These are phyloP conservation scores for Plasmodium coatneyi DNA, from an alignment of 169 alveolate genomes.

Conservation along the genomic window DNA sequence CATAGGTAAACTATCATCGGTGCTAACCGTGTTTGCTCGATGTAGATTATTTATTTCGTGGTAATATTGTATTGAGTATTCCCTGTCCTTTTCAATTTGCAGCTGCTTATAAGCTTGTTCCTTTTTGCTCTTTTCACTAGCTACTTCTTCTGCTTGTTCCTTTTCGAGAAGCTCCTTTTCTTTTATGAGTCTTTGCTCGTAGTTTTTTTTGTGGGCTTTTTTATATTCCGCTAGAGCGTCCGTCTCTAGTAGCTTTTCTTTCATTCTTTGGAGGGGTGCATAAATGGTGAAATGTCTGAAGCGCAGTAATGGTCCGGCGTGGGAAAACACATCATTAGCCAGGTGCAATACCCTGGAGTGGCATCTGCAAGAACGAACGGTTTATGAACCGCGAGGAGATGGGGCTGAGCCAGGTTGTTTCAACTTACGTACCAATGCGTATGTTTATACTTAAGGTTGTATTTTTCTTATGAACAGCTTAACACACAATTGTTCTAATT, in stretches of 20 bases:
- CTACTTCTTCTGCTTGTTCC: neutral
- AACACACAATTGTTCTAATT: neutral
- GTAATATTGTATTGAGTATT: slow-evolving; percentile 62
- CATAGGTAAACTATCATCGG: neutral
- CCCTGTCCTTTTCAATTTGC: slow-evolving; percentile 67
- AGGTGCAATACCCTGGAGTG: neutral
- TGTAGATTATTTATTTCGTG: slow-evolving; percentile 43
- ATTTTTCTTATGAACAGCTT: neutral
- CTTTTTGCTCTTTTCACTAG: slow-evolving; percentile 35
- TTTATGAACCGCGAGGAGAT: neutral
- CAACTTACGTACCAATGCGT: neutral
- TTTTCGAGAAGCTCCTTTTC: slow-evolving; percentile 52
- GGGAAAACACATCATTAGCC: neutral
- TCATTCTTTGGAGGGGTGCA: slow-evolving; percentile 10
- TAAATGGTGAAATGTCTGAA: neutral
- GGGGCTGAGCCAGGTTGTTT: neutral
- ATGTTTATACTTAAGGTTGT: neutral
- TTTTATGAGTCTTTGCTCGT: slow-evolving; percentile 39
- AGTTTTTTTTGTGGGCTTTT: slow-evolving; percentile 44
- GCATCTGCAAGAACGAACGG: neutral
- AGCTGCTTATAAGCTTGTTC: slow-evolving; percentile 55
- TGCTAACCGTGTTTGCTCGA: neutral
- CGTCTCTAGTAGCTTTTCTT: slow-evolving; percentile 2
- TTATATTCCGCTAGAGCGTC: slow-evolving; percentile 51
- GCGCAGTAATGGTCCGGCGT: neutral